phyloP scores from a whole-genome alignment of 768 basidiomycete species.

The Cystobasidium onofrii region DNA sequence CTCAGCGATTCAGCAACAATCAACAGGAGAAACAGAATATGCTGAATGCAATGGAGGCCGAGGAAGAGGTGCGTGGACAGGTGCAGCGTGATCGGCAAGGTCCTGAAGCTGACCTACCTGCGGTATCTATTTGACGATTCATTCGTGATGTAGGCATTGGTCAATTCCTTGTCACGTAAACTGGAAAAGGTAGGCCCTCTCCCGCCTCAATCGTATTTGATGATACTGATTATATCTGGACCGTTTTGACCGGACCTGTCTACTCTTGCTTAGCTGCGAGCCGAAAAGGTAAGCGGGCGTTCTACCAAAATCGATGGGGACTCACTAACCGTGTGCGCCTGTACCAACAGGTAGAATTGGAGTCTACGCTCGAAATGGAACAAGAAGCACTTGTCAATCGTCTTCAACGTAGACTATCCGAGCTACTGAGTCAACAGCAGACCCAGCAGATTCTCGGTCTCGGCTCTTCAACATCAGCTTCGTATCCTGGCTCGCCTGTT shows the following conservation, averaged over 20 bases:
- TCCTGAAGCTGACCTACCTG: neutral
- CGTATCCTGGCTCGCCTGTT: neutral
- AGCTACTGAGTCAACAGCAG: constrained; percentile 7
- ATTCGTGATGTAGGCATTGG: neutral
- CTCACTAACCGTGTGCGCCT: neutral
- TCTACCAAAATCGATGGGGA: neutral
- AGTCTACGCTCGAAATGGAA: constrained; percentile 23
- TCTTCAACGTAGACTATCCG: constrained; percentile 1
- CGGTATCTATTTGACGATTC: no score
- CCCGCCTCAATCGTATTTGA: neutral
- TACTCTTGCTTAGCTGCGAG: neutral
- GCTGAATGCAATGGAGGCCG: constrained; percentile 19
- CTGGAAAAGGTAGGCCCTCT: constrained; percentile 17
- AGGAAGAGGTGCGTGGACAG: neutral
- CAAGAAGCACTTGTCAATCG: constrained; percentile 19
- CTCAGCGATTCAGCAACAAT: neutral
- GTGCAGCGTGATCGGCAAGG: neutral
- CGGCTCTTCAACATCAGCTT: neutral
- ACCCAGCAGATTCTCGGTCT: constrained; percentile 1
- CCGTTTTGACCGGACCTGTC: neutral
- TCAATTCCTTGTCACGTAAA: constrained; percentile 9
- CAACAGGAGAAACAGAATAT: constrained; percentile 8
- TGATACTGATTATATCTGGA: no score
- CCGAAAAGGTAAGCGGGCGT: constrained; percentile 3
- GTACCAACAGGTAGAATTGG: constrained; percentile 3